A percentile compares a stretch with the other conserved stretches of the same genome.
Evolutionary conservation across 2,329 filamentous ascomycete species (phyloP).

Genomic region (Westerdykella ornata): DNA sequence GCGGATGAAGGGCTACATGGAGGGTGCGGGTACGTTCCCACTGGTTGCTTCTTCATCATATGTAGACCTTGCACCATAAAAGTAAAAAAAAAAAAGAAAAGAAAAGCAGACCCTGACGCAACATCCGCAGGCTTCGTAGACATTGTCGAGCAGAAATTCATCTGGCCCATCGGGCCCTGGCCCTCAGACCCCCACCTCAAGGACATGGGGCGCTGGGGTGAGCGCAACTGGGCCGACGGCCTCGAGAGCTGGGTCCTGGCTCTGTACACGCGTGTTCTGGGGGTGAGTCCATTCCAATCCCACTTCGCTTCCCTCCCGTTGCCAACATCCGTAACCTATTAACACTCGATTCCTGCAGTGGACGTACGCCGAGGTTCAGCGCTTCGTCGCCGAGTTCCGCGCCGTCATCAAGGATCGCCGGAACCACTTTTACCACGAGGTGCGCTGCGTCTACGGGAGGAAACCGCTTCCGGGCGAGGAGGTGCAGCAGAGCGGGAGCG

Average conservation of each 20-base stretch:
- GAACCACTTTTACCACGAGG: conserved; percentile 36
- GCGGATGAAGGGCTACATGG: conserved; percentile 14
- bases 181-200: conserved; percentile 27
- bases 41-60: too few species aligned
- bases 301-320: background rate
- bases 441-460: conserved; percentile 27
- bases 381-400: conserved; percentile 30
- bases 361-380: conserved; percentile 30
- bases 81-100: too few species aligned
- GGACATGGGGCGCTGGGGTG: conserved; percentile 32
- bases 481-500: background rate
- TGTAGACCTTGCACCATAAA: conserved; percentile 2
- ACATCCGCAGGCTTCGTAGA: conserved; percentile 22
- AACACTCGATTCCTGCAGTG: conserved; percentile 16
- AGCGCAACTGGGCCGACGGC: conserved; percentile 38
- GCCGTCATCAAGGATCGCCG: conserved; percentile 29
- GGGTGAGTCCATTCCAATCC: conserved; percentile 13
- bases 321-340: background rate
- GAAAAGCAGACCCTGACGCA: too few species aligned
- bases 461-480: conserved; percentile 17
- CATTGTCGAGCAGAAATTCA: conserved; percentile 18
- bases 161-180: conserved; percentile 34
- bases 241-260: conserved; percentile 40
- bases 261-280: conserved; percentile 35
- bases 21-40: conserved; percentile 10